phyloP scores from a whole-genome alignment of 495 filamentous ascomycete species.

The Tuber magnatum region DNA sequence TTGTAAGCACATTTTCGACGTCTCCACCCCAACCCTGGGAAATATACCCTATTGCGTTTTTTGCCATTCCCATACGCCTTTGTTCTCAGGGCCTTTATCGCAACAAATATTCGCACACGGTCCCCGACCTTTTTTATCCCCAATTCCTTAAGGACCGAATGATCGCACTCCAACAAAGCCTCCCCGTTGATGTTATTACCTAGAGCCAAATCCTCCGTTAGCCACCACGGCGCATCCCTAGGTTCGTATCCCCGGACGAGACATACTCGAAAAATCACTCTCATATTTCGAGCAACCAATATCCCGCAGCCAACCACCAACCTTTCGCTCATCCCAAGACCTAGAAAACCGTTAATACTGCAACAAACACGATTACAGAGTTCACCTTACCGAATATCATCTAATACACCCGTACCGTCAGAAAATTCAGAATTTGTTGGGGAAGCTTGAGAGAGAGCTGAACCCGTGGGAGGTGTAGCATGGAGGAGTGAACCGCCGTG shows the following conservation, averaged over 20 bases:
- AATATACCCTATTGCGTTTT: constrained; percentile 71
- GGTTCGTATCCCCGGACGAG: neutral
- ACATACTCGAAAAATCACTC: constrained; percentile 68
- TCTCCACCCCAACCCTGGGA: constrained; percentile 22
- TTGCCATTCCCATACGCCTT: constrained; percentile 75
- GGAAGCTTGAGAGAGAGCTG: constrained; percentile 66
- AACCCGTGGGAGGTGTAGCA: constrained; percentile 48
- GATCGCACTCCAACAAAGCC: constrained; percentile 93
- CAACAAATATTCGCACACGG: constrained; percentile 85
- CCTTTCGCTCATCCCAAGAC: constrained; percentile 83
- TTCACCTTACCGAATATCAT: constrained; percentile 55
- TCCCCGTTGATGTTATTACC: constrained; percentile 94
- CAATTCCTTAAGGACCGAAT: constrained; percentile 92
- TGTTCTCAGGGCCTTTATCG: constrained; percentile 84
- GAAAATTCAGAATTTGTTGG: constrained; percentile 95
- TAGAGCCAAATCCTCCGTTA: constrained; percentile 28
- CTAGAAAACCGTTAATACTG: constrained; percentile 44
- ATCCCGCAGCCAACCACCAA: constrained; percentile 79
- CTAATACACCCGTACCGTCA: constrained; percentile 57
- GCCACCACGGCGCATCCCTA: neutral
- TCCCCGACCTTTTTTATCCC: constrained; percentile 97
- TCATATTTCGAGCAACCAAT: constrained; percentile 93
- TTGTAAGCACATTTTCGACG: constrained; percentile 41
- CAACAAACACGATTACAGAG: constrained; percentile 52
- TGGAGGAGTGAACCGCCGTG: constrained; percentile 49